Conservation (phyloP, 306 rosid species). For the Cicer bijugum region DNA sequence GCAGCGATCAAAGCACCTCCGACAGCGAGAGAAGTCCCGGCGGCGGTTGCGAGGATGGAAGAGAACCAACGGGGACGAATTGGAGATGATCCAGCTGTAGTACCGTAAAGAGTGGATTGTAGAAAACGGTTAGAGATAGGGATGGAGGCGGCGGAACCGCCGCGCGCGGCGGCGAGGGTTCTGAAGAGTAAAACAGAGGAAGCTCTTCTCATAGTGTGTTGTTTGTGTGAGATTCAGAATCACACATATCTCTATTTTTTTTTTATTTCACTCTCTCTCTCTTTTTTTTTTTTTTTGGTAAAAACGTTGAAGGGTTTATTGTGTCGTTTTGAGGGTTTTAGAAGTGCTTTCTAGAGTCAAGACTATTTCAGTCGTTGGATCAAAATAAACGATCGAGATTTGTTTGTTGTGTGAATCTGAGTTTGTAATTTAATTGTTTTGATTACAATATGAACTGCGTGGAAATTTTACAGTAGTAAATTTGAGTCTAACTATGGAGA, state of each 20-base stretch:
- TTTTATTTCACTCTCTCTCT: neutral
- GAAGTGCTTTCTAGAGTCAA: neutral
- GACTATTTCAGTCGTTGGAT: no score
- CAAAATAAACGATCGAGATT: no score
- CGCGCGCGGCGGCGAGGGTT: conserved; percentile 59
- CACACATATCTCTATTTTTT: conserved; percentile 6
- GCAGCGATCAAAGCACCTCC: conserved; percentile 63
- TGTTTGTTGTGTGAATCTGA: no score
- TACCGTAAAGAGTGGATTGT: conserved; percentile 59
- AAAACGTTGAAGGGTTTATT: conserved; percentile 32
- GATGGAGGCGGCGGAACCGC: conserved; percentile 35
- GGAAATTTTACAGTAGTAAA: no score
- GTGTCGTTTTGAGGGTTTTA: conserved; percentile 42
- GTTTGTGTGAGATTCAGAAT: conserved; percentile 16
- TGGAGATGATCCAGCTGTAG: conserved; percentile 37
- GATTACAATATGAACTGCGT: no score
- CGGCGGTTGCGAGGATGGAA: conserved; percentile 43
- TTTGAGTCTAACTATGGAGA: no score
- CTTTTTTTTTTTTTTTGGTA: neutral
- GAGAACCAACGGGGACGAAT: conserved; percentile 53
- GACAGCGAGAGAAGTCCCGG: conserved; percentile 54
- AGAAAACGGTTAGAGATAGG: conserved; percentile 53
- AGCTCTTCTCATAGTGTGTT: conserved; percentile 65
- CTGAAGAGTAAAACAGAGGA: conserved; percentile 57
- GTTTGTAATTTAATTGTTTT: no score